phyloP scores from a whole-genome alignment of 306 rosid species.

The Malus orientalis region DNA sequence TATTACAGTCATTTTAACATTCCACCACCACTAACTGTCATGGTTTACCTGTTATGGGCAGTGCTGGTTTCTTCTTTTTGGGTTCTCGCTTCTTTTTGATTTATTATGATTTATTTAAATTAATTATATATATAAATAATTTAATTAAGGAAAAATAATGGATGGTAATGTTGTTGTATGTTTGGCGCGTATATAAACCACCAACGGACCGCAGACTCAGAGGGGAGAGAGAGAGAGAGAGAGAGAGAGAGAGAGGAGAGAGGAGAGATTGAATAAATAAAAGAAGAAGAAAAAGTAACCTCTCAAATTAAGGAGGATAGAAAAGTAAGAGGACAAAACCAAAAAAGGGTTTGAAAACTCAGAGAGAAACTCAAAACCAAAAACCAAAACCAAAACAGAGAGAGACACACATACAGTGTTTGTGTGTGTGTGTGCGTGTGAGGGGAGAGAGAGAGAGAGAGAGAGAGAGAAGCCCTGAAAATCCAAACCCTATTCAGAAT shows the following conservation, averaged over 20 bases:
- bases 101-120: background rate
- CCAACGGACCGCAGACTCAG: slow-evolving; percentile 26
- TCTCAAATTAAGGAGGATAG: slow-evolving; percentile 6
- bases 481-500: slow-evolving; percentile 29
- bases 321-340: slow-evolving; percentile 14
- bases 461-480: slow-evolving; percentile 27
- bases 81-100: background rate
- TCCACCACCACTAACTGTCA: background rate
- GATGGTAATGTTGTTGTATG: background rate
- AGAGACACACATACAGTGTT: background rate
- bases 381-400: background rate
- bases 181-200: slow-evolving; percentile 57
- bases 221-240: background rate
- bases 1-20: slow-evolving; percentile 14
- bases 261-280: background rate
- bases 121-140: too few species aligned
- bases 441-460: background rate
- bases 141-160: background rate
- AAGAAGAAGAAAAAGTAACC: background rate
- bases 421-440: slow-evolving; percentile 5
- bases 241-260: background rate
- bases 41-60: background rate
- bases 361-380: slow-evolving; percentile 27
- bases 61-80: background rate
- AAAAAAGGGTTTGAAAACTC: slow-evolving; percentile 36